Evolutionary conservation across 2,329 filamentous ascomycete species (phyloP).

Genomic region (Epichloe bromicola): DNA sequence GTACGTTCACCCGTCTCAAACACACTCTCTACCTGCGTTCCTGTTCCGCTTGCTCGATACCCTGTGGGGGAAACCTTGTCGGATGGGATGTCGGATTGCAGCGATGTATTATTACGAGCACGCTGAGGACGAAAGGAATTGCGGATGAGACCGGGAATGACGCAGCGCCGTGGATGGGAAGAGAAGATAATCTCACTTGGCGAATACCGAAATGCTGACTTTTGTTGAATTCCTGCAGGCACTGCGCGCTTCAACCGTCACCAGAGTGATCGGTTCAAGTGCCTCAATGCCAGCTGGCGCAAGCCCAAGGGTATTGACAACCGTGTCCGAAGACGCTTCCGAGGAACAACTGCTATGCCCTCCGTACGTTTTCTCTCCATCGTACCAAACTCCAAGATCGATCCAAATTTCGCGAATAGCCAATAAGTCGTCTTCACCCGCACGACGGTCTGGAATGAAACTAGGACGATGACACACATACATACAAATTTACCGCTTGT

Average conservation of each 20-base stretch:
- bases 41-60: not conserved
- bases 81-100: not conserved
- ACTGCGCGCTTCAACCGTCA: conserved; percentile 93
- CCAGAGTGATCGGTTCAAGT: conserved; percentile 94
- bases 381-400: not conserved
- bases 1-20: conserved; percentile 47
- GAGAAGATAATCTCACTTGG: not conserved
- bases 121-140: not conserved
- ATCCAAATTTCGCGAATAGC: not conserved
- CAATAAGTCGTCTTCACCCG: not conserved
- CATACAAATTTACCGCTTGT: too few relatives aligned
- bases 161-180: too few relatives aligned
- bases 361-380: conserved; percentile 55
- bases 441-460: not conserved
- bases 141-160: not conserved
- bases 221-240: conserved; percentile 38
- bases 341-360: conserved; percentile 91
- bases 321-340: conserved; percentile 93
- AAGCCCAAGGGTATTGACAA: conserved; percentile 99
- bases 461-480: not conserved
- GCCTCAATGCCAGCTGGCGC: conserved; percentile 83
- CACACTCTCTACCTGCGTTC: not conserved
- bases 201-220: conserved; percentile 23
- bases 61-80: too few relatives aligned
- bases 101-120: too few relatives aligned